Evolutionary conservation across 2,329 filamentous ascomycete genomes (phyloP).

Genomic region (Aspergillus fructus): DNA sequence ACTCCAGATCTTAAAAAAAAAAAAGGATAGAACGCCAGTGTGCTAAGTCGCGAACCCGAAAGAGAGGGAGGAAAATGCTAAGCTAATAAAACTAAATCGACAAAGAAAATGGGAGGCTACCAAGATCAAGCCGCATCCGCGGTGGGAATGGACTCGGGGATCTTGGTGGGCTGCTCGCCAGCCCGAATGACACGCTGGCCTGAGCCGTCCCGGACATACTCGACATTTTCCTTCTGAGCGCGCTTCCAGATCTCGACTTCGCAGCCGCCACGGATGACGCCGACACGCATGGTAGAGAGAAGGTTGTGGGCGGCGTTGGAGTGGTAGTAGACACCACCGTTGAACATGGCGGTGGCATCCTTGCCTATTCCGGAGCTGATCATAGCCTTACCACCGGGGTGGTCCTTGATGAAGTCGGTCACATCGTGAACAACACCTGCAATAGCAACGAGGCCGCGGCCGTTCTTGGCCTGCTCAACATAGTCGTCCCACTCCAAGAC

Average conservation of each 20-base stretch:
- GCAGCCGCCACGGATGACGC: constrained; percentile 80
- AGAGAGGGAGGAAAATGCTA: not conserved
- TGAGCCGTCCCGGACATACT: constrained; percentile 74
- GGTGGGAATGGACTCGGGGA: constrained; percentile 73
- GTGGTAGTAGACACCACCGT: constrained; percentile 86
- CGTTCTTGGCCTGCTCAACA: constrained; percentile 72
- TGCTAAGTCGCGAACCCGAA: constrained; percentile 7
- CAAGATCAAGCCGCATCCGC: constrained; percentile 69
- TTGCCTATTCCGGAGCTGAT: constrained; percentile 81
- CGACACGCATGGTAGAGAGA: constrained; percentile 82
- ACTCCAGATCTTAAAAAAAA: constrained; percentile 6
- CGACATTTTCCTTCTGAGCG: constrained; percentile 73
- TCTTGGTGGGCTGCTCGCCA: constrained; percentile 80
- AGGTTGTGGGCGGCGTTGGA: constrained; percentile 88
- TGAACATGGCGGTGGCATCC: constrained; percentile 88
- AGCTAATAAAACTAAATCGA: not conserved
- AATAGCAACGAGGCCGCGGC: constrained; percentile 72
- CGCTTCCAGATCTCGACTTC: constrained; percentile 95
- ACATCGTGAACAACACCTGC: constrained; percentile 87
- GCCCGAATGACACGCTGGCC: constrained; percentile 84
- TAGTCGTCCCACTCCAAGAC: constrained; percentile 87
- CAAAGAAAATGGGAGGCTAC: not conserved
- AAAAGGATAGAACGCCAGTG: constrained; percentile 4
- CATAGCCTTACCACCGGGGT: constrained; percentile 86
- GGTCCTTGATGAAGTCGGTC: constrained; percentile 79